These are phyloP conservation scores for Aspergillus viridinutans DNA, from an alignment of 2,329 filamentous ascomycete genomes.

Conservation along the genomic window DNA sequence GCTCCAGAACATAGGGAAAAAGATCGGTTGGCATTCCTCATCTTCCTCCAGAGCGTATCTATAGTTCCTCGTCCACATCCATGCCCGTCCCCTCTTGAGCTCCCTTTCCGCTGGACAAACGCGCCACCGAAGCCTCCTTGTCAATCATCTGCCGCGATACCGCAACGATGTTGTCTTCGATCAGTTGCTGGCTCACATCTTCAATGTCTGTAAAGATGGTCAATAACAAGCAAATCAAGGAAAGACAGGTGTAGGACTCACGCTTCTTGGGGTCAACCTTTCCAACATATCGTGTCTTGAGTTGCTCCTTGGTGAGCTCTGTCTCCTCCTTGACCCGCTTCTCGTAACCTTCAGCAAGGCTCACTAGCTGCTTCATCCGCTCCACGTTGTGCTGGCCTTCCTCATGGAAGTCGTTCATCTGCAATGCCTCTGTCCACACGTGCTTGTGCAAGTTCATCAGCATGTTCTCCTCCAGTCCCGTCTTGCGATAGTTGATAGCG, in stretches of 20 bases:
- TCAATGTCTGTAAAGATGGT: constrained; percentile 65
- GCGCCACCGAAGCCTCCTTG: constrained; percentile 92
- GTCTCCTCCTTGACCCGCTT: constrained; percentile 99
- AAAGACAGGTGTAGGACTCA: constrained; percentile 32
- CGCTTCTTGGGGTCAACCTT: constrained; percentile 99
- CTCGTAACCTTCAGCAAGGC: constrained; percentile 91
- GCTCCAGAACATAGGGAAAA: background rate
- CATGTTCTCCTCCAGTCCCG: constrained; percentile 98
- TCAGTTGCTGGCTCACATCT: constrained; percentile 91
- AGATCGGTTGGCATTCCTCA: background rate
- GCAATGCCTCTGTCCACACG: constrained; percentile 94
- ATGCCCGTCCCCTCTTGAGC: constrained; percentile 52
- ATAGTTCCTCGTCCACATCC: constrained; percentile 64
- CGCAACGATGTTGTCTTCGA: constrained; percentile 98
- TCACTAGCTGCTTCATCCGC: constrained; percentile 79
- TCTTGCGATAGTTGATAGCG: constrained; percentile 96
- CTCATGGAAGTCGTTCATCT: constrained; percentile 91
- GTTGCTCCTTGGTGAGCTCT: constrained; percentile 91
- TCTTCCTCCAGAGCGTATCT: constrained; percentile 18
- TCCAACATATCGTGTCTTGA: constrained; percentile 98
- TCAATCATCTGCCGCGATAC: constrained; percentile 99
- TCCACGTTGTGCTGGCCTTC: constrained; percentile 86
- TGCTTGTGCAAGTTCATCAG: constrained; percentile 99
- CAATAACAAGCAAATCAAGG: constrained; percentile 12
- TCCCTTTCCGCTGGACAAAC: constrained; percentile 45